Evolutionary conservation across 2,329 filamentous ascomycete species (phyloP), one percentile per base, ranked within the genome.

Genomic region (Fusarium pseudograminearum): DNA sequence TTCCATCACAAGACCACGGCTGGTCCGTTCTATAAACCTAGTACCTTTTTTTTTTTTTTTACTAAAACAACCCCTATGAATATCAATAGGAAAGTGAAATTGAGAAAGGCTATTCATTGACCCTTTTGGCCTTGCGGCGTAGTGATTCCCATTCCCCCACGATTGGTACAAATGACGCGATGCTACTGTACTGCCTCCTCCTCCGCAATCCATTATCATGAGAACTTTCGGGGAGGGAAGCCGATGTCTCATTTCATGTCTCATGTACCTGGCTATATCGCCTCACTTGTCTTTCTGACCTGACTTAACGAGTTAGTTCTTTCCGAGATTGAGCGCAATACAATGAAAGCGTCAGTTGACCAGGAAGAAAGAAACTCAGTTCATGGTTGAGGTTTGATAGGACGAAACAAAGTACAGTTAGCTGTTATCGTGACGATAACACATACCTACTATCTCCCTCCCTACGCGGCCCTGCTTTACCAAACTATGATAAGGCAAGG

Each of bases 1-100:
- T 57, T 52, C 34, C 63, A 74, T 74, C 73, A 75, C 73, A 65
- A 74, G 73, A 73, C 63, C 73, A 73, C 70, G 70, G 72, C 47
- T 59, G 57, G 60, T 58, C 70, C 70, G 67, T 70, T 61, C 30
- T 45, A 52, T 71, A 36, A 48, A 46, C 42, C 59, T 52, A 53
- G 56, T 56, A 45, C 53, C 45, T 65, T 34, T 57, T 26, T 56
- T 34, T 57, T 26, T 56, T 12, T 30, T 70, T 70, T 69, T 70
- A 67, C 65, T 74, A 74, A 65, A 67, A 11, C 44, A 62, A 74
- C 73, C 57, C 73, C 72, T 64, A 41, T 38, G 24, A 34, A 28
- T 51, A 51, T 52, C 34, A 30, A 18, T 28, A 52, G 33, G 34
- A 18, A 24, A 52, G 20, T 40, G 18, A 47, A 24, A 48, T 22